Evolutionary conservation across 1,139 yeast species (phyloP).

Genomic region (Tardiomyces digboiensis): DNA sequence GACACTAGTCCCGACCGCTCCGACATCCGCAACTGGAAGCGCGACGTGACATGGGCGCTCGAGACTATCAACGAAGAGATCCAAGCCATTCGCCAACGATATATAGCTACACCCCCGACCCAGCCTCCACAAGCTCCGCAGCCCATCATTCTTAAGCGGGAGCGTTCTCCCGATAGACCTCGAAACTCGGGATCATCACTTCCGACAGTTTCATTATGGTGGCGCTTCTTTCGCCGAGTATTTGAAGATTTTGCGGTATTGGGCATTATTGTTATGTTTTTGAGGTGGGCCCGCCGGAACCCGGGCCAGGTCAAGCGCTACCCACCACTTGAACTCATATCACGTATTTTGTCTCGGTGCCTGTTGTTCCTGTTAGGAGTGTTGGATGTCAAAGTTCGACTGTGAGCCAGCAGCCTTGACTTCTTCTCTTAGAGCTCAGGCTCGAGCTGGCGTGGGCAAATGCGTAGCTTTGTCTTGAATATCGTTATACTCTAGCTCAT

Average conservation of each 20-base stretch:
- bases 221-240: neutral
- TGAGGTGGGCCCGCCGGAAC: neutral
- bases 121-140: slow-evolving; percentile 2
- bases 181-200: neutral
- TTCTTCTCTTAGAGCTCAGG: too few species aligned
- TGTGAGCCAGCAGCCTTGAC: neutral
- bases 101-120: slow-evolving; percentile 3
- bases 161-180: neutral
- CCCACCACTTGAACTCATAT: neutral
- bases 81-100: slow-evolving; percentile 15
- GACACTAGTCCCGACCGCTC: neutral
- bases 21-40: slow-evolving; percentile 16
- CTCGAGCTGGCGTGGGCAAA: too few species aligned
- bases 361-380: neutral
- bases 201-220: neutral
- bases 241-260: neutral
- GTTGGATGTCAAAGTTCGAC: neutral
- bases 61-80: slow-evolving; percentile 24
- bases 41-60: slow-evolving; percentile 22
- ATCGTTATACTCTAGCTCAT: too few species aligned
- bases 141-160: neutral
- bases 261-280: neutral
- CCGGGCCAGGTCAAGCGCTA: neutral
- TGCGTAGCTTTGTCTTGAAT: too few species aligned
- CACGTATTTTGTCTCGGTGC: neutral